Percentiles rank a stretch among this genome's conserved stretches.
Conservation (phyloP, 2,329 filamentous ascomycete species). For the Lasiodiplodia gonubiensis region DNA sequence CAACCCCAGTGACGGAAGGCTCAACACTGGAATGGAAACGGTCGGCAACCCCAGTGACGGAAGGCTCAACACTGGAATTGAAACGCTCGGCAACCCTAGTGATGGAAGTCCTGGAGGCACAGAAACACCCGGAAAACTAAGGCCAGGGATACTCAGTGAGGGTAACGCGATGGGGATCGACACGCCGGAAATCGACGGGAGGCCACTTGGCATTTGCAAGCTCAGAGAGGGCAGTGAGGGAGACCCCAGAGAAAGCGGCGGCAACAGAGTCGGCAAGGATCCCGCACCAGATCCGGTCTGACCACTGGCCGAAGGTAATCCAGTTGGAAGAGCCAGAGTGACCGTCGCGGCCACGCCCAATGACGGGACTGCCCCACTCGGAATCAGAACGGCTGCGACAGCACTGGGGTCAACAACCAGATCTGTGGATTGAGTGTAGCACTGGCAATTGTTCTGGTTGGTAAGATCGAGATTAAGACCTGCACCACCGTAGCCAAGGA, state of each 20-base stretch:
- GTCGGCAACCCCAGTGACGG: not conserved
- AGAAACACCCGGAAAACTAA: not conserved
- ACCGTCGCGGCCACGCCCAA: not conserved
- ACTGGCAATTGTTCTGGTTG: slow-evolving; percentile 17
- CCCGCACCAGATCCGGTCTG: not conserved
- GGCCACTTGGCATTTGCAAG: not conserved
- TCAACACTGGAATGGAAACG: not conserved
- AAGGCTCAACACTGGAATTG: not conserved
- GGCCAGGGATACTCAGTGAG: not conserved
- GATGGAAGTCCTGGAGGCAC: not conserved
- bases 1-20: not conserved
- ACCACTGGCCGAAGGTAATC: not conserved
- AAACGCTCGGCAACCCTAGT: not conserved
- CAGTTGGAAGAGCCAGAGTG: not conserved
- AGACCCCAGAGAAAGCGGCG: slow-evolving; percentile 4
- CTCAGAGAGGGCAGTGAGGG: not conserved
- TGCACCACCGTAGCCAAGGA: slow-evolving; percentile 14
- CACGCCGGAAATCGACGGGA: not conserved
- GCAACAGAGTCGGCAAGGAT: not conserved
- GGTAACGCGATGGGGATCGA: not conserved
- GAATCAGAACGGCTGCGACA: slow-evolving; percentile 15
- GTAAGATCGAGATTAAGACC: slow-evolving; percentile 14
- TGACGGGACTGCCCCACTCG: not conserved
- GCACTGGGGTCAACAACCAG: slow-evolving; percentile 10
- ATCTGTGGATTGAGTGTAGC: not conserved